Evolutionary conservation across 805 yeast genomes (phyloP), one percentile per base, ranked within the genome.

Genomic region (Schwanniomyces vanrijiae): DNA sequence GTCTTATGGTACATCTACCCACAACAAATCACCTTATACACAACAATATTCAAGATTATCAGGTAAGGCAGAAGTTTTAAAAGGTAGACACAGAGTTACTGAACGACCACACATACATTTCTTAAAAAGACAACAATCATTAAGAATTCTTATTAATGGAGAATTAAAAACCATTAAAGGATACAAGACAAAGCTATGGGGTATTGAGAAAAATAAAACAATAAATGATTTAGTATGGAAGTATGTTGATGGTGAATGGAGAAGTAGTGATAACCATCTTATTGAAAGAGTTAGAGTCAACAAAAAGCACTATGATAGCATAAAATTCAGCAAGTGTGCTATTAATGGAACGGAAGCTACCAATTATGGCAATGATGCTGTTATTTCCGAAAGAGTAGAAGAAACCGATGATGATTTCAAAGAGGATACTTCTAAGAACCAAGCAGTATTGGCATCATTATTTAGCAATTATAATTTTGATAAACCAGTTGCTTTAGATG

Each of bases 161-260:
- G 77, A 66, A 40, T 66, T 81, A 44, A 83, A 80, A 63, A 71
- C 73, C 4, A 66, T 86, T 47, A 80, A 80, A 55, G 72, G 84
- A 54, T 78, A 77, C 55, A 90, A 90, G 67, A 81, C 84, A 26
- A 90, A 90, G 61, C 75, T 94, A 35, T 92, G 99, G 99, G 98
- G 98, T 3, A 77, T 81, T 50, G 90, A 87, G 54, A 88, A 87
- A 68, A 77, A 80, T 52, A 84, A 79, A 56, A 71, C 76, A 2
- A 62, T 76, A 2, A 75, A 77, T 28, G 94, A 86, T 55, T 71
- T 90, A 54, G 87, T 85, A 0, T 78, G 74, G 65, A 71, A 73
- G 45, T 91, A 80, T 61, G 70, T 65, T 8, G 78, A 84, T 50
- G 88, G 86, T 0, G 78, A 76, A 40, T 90, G 97, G 97, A 78